Conservation (phyloP, 2,329 filamentous ascomycete species). For the Arthrobotrys entomopaga region DNA sequence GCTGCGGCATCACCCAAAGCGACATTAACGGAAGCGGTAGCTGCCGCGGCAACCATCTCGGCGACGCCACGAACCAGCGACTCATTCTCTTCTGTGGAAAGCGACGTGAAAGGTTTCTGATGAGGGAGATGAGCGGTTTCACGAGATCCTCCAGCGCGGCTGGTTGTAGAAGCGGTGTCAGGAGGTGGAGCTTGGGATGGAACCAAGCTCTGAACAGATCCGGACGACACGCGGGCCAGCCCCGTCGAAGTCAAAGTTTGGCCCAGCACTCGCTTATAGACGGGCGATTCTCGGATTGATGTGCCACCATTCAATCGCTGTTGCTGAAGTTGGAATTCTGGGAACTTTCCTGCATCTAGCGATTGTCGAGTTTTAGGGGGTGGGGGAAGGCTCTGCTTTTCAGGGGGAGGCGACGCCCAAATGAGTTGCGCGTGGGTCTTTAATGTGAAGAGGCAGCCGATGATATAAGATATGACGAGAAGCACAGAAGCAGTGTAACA, state of each 20-base stretch:
- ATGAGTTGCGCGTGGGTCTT: constrained; percentile 96
- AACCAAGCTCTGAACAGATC: constrained; percentile 35
- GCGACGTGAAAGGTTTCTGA: constrained; percentile 68
- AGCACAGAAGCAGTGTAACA: constrained; percentile 86
- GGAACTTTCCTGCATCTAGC: constrained; percentile 52
- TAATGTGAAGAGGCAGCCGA: constrained; percentile 93
- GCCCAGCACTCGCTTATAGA: constrained; percentile 92
- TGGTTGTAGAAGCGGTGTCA: constrained; percentile 35
- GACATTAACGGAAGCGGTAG: constrained; percentile 73
- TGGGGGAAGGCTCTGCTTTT: constrained; percentile 56
- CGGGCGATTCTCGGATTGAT: constrained; percentile 80
- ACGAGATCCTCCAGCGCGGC: constrained; percentile 82
- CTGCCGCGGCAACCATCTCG: constrained; percentile 89
- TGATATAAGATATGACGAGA: constrained; percentile 90
- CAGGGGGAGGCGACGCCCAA: constrained; percentile 70
- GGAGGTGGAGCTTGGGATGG: constrained; percentile 16
- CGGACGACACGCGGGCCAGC: constrained; percentile 62
- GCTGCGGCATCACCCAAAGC: constrained; percentile 44
- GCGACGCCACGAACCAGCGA: constrained; percentile 85
- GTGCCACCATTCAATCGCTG: constrained; percentile 56
- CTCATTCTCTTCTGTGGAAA: constrained; percentile 84
- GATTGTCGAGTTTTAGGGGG: constrained; percentile 49
- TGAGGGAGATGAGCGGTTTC: constrained; percentile 67
- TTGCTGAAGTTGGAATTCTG: constrained; percentile 42
- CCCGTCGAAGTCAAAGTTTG: constrained; percentile 85